phyloP scores from a whole-genome alignment of 495 filamentous ascomycete species.

The Hypoxylon cercidicola region DNA sequence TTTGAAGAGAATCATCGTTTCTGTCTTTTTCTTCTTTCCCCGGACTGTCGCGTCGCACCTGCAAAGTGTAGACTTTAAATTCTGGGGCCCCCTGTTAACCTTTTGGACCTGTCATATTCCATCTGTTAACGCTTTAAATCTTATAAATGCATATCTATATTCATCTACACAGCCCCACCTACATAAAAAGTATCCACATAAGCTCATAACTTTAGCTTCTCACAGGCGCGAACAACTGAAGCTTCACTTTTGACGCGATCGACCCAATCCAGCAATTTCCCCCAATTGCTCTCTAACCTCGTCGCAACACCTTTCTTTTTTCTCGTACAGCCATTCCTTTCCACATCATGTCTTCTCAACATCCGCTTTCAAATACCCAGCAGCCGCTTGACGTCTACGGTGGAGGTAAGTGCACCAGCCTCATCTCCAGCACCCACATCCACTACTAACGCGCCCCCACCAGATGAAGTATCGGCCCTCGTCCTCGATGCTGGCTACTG shows the following conservation, averaged over 20 bases:
- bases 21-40: not conserved
- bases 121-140: no score
- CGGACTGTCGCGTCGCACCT: no score
- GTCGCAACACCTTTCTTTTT: not conserved
- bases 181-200: no score
- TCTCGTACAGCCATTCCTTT: not conserved
- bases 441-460: conserved; percentile 23
- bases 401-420: conserved; percentile 70
- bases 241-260: no score
- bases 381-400: conserved; percentile 79
- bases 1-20: not conserved
- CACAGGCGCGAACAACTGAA: no score
- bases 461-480: conserved; percentile 96
- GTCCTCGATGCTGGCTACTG: conserved; percentile 95
- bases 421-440: conserved; percentile 23
- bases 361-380: conserved; percentile 44
- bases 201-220: not conserved
- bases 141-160: no score
- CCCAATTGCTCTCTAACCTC: not conserved
- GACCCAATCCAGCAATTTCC: no score
- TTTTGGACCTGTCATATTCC: no score
- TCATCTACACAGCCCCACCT: no score
- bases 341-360: conserved; percentile 41
- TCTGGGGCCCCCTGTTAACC: no score
- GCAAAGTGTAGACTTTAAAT: no score